Base-by-base conservation (phyloP, 2,329 filamentous ascomycete genomes). In the Botryotinia narcissicola region DNA sequence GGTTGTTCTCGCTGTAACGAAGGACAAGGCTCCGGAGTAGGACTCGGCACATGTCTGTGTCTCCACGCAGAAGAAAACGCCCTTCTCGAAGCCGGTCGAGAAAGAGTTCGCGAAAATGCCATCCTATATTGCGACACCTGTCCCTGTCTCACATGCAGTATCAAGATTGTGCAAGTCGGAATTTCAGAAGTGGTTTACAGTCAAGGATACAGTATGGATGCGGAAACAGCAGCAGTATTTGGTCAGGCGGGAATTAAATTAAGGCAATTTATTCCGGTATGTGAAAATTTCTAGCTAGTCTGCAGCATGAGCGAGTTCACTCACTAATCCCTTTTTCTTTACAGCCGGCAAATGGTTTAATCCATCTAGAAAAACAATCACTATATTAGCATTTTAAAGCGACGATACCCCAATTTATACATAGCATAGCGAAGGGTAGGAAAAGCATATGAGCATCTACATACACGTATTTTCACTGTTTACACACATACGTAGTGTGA, bases 31-130 rank as follows among this genome's bases (percentile, higher is more conserved):
- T 86, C 86, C 61, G 96, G 96, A 37, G 87, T 91, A 63, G 90
- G 89, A 0, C 87, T 99, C 32, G 90, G 91, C 7, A 97, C 95
- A 9, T 99, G 96, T 80, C 87, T 98, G 68, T 99, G 96, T 82
- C 89, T 99, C n/a, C 96, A 99, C 82, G 96, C 96, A 0, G 96
- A 99, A 84, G 96, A 99, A 84, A 99, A 99, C 82, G 96, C 96
- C 1, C 86, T 99, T 73, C 86, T 99, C 16, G 96, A 99, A 85
- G 96, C 96, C 32, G 96, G 96, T 0, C 87, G 96, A 78, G 96
- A 98, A 83, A 87, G 96, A 73, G 94, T 99, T 77, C 87, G 93
- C 32, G 92, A 93, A 72, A 93, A 91, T 7, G 89, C 93, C 54
- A 92, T 94, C 68, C 85, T 99, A 40, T 99, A 98, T 83, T 98